Evolutionary conservation across 78 protist genomes (phyloP).

Genomic region (Mastigamoeba balamuthi): DNA sequence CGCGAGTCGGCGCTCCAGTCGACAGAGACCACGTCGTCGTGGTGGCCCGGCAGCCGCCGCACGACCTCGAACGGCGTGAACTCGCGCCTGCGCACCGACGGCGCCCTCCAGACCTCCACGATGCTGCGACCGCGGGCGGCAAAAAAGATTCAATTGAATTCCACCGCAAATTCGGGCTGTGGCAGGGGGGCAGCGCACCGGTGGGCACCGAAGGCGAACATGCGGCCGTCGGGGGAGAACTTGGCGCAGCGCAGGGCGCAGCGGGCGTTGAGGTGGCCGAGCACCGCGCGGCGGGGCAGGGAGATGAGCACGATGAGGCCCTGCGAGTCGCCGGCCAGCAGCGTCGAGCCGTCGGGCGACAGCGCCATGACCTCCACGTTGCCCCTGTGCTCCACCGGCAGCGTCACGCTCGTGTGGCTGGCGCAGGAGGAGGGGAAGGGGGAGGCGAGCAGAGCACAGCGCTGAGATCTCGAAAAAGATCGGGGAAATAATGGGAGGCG

Average conservation of each 20-base stretch:
- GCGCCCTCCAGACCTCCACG: slow-evolving; percentile 25
- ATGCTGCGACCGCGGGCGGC: slow-evolving; percentile 5
- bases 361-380: slow-evolving; percentile 55
- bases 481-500: background rate
- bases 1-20: slow-evolving; percentile 31
- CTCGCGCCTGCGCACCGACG: background rate
- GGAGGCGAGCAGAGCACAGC: background rate
- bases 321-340: slow-evolving; percentile 40
- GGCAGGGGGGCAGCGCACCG: background rate
- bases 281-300: slow-evolving; percentile 1
- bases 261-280: slow-evolving; percentile 44
- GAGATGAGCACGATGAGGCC: slow-evolving; percentile 38
- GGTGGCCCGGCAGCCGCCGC: slow-evolving; percentile 28
- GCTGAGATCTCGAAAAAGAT: background rate
- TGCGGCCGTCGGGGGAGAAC: slow-evolving; percentile 51
- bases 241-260: background rate
- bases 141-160: background rate
- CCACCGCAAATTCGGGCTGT: background rate
- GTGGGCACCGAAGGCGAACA: background rate
- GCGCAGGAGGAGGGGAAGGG: background rate
- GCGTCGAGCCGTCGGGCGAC: slow-evolving; percentile 63
- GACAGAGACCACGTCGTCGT: slow-evolving; percentile 9
- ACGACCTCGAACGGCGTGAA: slow-evolving; percentile 36
- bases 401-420: slow-evolving; percentile 38
- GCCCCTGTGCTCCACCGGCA: slow-evolving; percentile 53